phyloP scores from a whole-genome alignment of 2,329 filamentous ascomycete species.

The Sporothrix brasiliensis region DNA sequence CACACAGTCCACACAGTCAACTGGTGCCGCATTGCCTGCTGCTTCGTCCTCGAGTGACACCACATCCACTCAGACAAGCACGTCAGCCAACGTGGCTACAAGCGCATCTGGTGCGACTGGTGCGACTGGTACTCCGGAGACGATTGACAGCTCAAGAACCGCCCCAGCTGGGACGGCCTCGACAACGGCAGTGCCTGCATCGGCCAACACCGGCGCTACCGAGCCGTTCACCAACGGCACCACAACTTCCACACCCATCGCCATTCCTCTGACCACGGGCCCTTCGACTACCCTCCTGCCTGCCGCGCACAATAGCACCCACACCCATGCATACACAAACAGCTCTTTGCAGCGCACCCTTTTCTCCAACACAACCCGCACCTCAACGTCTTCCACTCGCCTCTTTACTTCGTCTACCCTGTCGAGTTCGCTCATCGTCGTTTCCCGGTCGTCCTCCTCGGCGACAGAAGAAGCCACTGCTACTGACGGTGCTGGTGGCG shows the following conservation, averaged over 20 bases:
- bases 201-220: not conserved
- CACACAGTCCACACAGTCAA: conserved; percentile 6
- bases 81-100: not conserved
- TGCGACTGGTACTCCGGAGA: not conserved
- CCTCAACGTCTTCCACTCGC: conserved; percentile 33
- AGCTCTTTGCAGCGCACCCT: conserved; percentile 33
- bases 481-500: conserved; percentile 36
- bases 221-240: conserved; percentile 27
- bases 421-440: conserved; percentile 29
- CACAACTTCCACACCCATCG: not conserved
- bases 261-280: conserved; percentile 29
- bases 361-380: conserved; percentile 39
- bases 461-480: conserved; percentile 29
- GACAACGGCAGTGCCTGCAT: conserved; percentile 19
- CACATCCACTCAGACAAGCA: not conserved
- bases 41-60: not conserved
- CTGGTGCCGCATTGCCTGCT: not conserved
- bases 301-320: conserved; percentile 5
- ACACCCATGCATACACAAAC: conserved; percentile 26
- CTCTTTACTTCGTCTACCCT: conserved; percentile 31
- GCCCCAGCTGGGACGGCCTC: not conserved
- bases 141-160: not conserved
- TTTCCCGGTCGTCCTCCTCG: conserved; percentile 28
- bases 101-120: not conserved
- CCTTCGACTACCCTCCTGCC: conserved; percentile 4